phyloP scores from a whole-genome alignment of 257 asterid genomes.

The Ilex asprella region DNA sequence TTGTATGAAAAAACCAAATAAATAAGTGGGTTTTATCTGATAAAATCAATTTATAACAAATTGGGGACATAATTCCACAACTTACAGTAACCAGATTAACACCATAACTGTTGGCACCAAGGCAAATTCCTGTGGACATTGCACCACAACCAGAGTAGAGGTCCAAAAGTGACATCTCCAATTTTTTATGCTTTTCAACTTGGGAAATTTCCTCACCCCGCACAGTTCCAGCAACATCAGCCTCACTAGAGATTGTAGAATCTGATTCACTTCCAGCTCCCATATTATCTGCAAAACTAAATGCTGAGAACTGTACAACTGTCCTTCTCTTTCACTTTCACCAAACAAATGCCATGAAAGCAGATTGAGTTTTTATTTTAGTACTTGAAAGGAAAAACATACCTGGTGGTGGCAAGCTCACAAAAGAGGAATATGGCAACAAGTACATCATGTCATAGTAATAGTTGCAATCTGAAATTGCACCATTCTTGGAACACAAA shows the following conservation, averaged over 20 bases:
- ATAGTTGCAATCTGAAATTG: conserved; percentile 31
- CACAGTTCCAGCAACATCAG: conserved; percentile 15
- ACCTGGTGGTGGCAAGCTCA: conserved; percentile 47
- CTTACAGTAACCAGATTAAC: conserved; percentile 71
- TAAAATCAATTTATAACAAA: no score
- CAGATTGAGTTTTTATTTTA: background rate
- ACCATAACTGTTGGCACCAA: conserved; percentile 62
- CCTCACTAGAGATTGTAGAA: conserved; percentile 57
- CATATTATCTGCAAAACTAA: conserved; percentile 24
- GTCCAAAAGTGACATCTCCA: conserved; percentile 53
- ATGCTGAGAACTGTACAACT: background rate
- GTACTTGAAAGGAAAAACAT: background rate
- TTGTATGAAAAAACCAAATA: background rate
- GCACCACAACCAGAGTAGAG: conserved; percentile 92
- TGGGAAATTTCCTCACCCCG: conserved; percentile 13
- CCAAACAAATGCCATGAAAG: no score
- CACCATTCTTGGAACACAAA: conserved; percentile 8
- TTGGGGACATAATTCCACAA: background rate
- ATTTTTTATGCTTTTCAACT: conserved; percentile 1
- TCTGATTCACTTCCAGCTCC: conserved; percentile 35
- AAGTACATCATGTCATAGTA: conserved; percentile 59
- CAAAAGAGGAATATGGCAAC: conserved; percentile 56
- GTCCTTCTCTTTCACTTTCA: background rate
- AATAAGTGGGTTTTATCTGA: background rate
- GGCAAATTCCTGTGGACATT: conserved; percentile 84